phyloP scores from a whole-genome alignment of 2,329 filamentous ascomycete genomes.

The Neodidymelliopsis sp. region DNA sequence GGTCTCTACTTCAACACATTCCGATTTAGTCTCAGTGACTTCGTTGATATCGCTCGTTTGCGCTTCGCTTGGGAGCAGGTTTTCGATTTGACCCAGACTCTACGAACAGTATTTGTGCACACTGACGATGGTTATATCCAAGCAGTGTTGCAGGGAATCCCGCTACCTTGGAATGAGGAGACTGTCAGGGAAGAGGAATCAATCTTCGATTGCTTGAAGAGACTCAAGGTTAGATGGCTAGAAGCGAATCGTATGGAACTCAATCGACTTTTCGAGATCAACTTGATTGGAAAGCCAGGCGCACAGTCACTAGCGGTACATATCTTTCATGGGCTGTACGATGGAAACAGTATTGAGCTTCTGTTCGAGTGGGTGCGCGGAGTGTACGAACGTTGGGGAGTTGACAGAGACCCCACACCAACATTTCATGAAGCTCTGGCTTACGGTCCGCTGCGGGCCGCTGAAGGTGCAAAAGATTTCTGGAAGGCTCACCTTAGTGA shows the following conservation, averaged over 20 bases:
- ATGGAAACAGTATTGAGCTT: constrained; percentile 78
- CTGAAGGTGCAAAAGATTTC: constrained; percentile 64
- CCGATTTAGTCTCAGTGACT: constrained; percentile 60
- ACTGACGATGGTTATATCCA: constrained; percentile 82
- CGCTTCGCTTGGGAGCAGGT: constrained; percentile 65
- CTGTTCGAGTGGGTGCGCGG: constrained; percentile 67
- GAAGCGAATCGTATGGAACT: constrained; percentile 59
- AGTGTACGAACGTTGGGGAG: constrained; percentile 55
- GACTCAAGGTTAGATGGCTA: constrained; percentile 62
- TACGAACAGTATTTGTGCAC: constrained; percentile 75
- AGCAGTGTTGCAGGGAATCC: constrained; percentile 63
- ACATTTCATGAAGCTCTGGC: constrained; percentile 72
- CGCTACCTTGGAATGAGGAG: constrained; percentile 21
- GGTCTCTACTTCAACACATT: constrained; percentile 82
- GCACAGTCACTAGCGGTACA: constrained; percentile 63
- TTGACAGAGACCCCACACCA: constrained; percentile 50
- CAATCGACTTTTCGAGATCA: constrained; percentile 60
- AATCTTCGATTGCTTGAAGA: constrained; percentile 33
- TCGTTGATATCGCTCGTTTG: constrained; percentile 59
- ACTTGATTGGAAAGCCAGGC: constrained; percentile 49
- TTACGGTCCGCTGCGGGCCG: constrained; percentile 69
- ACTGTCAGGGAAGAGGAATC: constrained; percentile 34
- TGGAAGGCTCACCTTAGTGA: constrained; percentile 68
- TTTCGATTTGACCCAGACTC: constrained; percentile 64
- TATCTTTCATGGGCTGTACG: constrained; percentile 88